Evolutionary conservation across 2,329 filamentous ascomycete species (phyloP).

Genomic region (Esteya vermicola): DNA sequence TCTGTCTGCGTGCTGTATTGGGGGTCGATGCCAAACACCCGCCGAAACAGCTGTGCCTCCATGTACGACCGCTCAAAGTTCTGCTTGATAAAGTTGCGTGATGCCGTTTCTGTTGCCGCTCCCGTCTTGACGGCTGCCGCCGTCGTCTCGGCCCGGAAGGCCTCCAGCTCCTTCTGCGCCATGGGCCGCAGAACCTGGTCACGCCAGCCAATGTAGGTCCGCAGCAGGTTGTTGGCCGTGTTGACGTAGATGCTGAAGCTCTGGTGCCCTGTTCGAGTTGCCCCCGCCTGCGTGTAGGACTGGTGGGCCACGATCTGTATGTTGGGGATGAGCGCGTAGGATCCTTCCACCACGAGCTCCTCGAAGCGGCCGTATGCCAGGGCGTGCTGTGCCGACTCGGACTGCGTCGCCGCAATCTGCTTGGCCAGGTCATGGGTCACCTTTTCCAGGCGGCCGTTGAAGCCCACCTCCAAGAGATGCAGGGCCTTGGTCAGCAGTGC

Average conservation of each 20-base stretch:
- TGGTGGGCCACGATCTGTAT: slow-evolving; percentile 35
- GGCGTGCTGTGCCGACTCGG: slow-evolving; percentile 44
- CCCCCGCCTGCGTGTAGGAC: slow-evolving; percentile 38
- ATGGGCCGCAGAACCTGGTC: slow-evolving; percentile 39
- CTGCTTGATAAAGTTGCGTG: slow-evolving; percentile 44
- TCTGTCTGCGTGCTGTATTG: slow-evolving; percentile 33
- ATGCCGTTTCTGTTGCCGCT: slow-evolving; percentile 36
- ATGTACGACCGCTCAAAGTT: slow-evolving; percentile 43
- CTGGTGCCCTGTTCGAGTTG: slow-evolving; percentile 24
- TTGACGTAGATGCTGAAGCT: slow-evolving; percentile 38
- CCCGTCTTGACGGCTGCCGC: too few relatives aligned
- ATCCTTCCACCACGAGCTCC: slow-evolving; percentile 39
- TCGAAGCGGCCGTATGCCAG: slow-evolving; percentile 46
- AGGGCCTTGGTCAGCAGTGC: slow-evolving; percentile 58
- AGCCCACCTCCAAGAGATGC: slow-evolving; percentile 45
- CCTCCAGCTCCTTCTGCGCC: slow-evolving; percentile 37
- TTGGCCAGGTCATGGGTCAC: slow-evolving; percentile 39
- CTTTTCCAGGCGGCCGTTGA: slow-evolving; percentile 35
- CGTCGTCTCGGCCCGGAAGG: slow-evolving; percentile 39
- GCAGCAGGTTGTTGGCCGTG: slow-evolving; percentile 39
- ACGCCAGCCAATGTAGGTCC: slow-evolving; percentile 35
- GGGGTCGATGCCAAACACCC: slow-evolving; percentile 41
- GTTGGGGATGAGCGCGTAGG: slow-evolving; percentile 41
- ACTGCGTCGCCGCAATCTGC: slow-evolving; percentile 39
- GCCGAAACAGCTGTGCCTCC: slow-evolving; percentile 37